Base-by-base conservation (phyloP, 352 stramenopile species). In the Blastocystis sp. region DNA sequence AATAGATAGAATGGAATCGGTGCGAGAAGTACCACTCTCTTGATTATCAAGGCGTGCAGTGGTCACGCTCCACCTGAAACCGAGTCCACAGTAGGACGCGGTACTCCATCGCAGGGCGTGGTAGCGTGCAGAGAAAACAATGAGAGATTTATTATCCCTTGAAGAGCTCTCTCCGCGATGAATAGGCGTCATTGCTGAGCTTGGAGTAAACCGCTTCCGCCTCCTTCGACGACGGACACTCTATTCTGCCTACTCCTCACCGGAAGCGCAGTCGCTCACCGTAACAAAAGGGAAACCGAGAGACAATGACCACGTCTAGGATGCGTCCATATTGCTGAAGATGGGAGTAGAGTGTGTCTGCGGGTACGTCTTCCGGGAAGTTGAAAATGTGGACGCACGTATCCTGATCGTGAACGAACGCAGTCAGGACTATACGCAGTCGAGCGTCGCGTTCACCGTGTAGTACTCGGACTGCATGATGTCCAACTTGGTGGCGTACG, bases 231-330 rank as follows among this genome's bases (percentile, higher is more conserved):
- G 19, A 39, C 0, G 33, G 10, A n/a, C 67, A 78, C 50, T 78
- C 67, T 29, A 78, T 78, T 10, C 67, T 31, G 4, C 67, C 67
- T 78, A 26, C 50, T n/a, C 21, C n/a, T 62, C 9, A 78, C 60
- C 21, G n/a, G n/a, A 10, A 6, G 9, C 9, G 12, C 2, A 3
- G n/a, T 4, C 19, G 2, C 16, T 21, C 12, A 78, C 67, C 67
- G 50, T 78, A 78, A 55, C 29, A 55, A 60, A 55, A 78, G 26
- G 67, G 67, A 37, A 78, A 78, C 29, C 67, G 67, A 59, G 33
- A 12, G 19, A 78, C 9, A 19, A 78, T 78, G 19, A 78, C 67
- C 39, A 78, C 37, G 35, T 78, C 67, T 16, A 59, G n/a, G 3
- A 78, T 26, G 13, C 3, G 19, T 31, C 67, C 67, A 21, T 61